phyloP scores from a whole-genome alignment of 306 rosid species.

The Acacia confusa region DNA sequence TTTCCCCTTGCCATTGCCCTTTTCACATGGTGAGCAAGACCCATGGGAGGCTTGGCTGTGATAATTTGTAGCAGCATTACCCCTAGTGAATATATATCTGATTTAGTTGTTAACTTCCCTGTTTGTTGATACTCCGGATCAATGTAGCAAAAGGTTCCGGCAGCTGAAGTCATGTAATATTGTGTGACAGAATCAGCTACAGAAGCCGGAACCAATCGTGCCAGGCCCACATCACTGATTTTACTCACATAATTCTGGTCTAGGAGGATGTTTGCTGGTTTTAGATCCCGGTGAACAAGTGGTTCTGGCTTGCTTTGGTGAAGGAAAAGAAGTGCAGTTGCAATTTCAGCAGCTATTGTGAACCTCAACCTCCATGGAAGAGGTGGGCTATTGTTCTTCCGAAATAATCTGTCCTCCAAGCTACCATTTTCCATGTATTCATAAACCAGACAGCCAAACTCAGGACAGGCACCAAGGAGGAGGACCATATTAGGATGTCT shows the following conservation, averaged over 20 bases:
- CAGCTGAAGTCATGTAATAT: conserved; percentile 88
- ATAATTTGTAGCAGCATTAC: conserved; percentile 80
- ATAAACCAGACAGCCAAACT: conserved; percentile 88
- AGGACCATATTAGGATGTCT: conserved; percentile 98
- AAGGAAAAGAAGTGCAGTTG: conserved; percentile 87
- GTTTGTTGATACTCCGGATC: conserved; percentile 98
- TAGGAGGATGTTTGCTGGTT: conserved; percentile 88
- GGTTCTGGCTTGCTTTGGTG: conserved; percentile 98
- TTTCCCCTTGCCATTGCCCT: conserved; percentile 65
- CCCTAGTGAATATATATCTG: conserved; percentile 87
- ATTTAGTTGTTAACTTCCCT: conserved; percentile 75
- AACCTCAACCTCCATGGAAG: conserved; percentile 76
- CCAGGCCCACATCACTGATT: conserved; percentile 87
- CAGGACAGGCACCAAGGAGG: conserved; percentile 96
- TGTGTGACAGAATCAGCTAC: conserved; percentile 79
- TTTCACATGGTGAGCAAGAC: conserved; percentile 72
- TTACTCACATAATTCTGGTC: conserved; percentile 82
- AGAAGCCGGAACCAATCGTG: conserved; percentile 82
- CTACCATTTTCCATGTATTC: conserved; percentile 89
- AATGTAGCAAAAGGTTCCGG: conserved; percentile 95
- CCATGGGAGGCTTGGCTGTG: conserved; percentile 95
- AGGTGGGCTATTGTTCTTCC: conserved; percentile 62
- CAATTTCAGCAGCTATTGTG: conserved; percentile 79
- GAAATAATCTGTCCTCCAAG: conserved; percentile 79
- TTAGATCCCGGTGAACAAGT: conserved; percentile 91